Evolutionary conservation across 148 eudicot genomes (phyloP), one percentile per base, ranked within the genome.

Genomic region (Vaccinium corymbosum): DNA sequence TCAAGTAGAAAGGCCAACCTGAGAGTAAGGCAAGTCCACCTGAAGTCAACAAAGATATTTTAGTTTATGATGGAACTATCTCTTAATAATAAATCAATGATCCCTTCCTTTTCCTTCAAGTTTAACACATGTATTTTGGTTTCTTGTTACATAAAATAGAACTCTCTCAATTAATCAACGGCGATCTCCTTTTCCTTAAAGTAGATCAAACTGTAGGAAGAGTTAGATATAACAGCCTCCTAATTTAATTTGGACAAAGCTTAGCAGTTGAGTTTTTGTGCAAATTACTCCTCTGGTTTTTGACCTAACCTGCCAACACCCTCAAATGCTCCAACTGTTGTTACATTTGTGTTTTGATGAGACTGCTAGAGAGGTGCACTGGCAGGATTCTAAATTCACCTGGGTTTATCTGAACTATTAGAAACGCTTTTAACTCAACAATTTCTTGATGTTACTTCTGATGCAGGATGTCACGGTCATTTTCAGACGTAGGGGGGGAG

Each of bases 401-500:
- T 56, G 22, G 78, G 50, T 80, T 75, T 79, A 68, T 29, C 1
- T 61, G 72, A 51, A 25, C 62, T 61, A 25, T 79, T 59, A 71
- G 17, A 29, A 71, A 66, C n/a, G 32, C 84, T 62, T 62, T 16
- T 12, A 52, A 22, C 72, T 79, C 49, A 46, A 59, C 51, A 29
- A 46, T 62, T 46, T 66, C 14, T 80, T 82, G 15, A 73, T n/a
- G 64, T 83, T 83, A 27, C 73, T 89, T 87, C 86, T 84, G 83
- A 89, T 93, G 92, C 92, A 95, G 98, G 98, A 95, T 88, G 90
- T 94, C 74, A 95, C 98, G 13, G 94, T 94, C 83, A 94, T 95
- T 87, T 95, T 95, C 90, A 91, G 98, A 91, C 90, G 98, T 86
- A 91, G 98, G 89, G 98, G 98, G 49, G 98, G 98, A 32, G 98